phyloP scores from a whole-genome alignment of 2,329 filamentous ascomycete genomes.

The Colletotrichum shisoi region DNA sequence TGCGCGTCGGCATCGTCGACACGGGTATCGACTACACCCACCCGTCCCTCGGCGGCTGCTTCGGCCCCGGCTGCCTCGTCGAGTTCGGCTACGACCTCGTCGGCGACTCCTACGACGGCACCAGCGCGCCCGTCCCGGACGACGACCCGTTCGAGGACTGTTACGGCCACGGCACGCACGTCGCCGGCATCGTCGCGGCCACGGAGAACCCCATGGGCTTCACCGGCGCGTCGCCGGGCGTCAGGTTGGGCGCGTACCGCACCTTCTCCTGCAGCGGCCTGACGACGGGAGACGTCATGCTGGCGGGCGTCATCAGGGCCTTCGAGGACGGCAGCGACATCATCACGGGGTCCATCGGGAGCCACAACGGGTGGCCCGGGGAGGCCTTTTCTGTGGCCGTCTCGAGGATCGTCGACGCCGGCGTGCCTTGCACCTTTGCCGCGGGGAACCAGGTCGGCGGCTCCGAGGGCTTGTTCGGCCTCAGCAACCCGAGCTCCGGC shows the following conservation, averaged over 20 bases:
- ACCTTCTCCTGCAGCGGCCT: constrained; percentile 49
- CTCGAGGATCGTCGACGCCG: constrained; percentile 61
- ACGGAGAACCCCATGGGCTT: constrained; percentile 49
- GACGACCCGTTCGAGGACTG: constrained; percentile 52
- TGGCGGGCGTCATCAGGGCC: constrained; percentile 52
- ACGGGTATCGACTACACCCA: constrained; percentile 57
- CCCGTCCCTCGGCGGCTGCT: constrained; percentile 57
- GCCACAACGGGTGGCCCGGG: constrained; percentile 60
- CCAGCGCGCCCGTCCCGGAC: constrained; percentile 47
- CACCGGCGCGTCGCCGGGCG: constrained; percentile 52
- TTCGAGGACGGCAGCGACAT: constrained; percentile 56
- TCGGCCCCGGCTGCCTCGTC: constrained; percentile 56
- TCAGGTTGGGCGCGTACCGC: constrained; percentile 51
- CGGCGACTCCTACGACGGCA: constrained; percentile 48
- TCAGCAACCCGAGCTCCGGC: constrained; percentile 58
- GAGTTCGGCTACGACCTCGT: constrained; percentile 55
- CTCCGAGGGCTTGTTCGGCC: constrained; percentile 56
- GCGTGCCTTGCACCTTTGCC: constrained; percentile 62
- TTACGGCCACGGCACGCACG: constrained; percentile 55
- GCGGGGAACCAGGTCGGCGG: constrained; percentile 59
- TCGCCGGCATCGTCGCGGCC: constrained; percentile 57
- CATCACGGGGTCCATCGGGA: constrained; percentile 63
- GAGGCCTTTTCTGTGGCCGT: constrained; percentile 60
- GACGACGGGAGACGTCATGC: constrained; percentile 50
- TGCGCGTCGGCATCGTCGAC: constrained; percentile 63